Conservation (phyloP, 176 grass and related monocot species). For the Hordeum vulgare region DNA sequence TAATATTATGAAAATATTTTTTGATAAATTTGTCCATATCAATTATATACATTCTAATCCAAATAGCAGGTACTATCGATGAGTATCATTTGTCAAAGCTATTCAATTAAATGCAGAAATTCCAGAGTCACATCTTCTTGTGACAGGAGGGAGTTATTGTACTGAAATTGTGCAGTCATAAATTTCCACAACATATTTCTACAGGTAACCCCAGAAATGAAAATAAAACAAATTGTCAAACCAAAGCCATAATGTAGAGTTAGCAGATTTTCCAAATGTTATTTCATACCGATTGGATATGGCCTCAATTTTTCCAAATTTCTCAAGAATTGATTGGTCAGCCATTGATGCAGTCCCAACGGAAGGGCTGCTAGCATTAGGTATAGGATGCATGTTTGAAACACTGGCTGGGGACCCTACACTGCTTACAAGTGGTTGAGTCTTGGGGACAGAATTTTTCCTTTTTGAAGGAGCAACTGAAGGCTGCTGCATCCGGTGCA, state of each 20-base stretch:
- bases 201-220: background rate
- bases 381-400: conserved; percentile 62
- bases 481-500: conserved; percentile 74
- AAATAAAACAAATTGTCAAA: background rate
- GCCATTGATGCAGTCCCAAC: conserved; percentile 61
- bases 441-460: conserved; percentile 65
- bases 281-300: conserved; percentile 53
- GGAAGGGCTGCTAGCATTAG: conserved; percentile 82
- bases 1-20: background rate
- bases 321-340: conserved; percentile 80
- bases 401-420: conserved; percentile 97
- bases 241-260: background rate
- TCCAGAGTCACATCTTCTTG: background rate
- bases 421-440: conserved; percentile 50
- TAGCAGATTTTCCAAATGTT: conserved; percentile 14
- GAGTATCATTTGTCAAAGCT: background rate
- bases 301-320: conserved; percentile 74
- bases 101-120: background rate
- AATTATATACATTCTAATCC: background rate
- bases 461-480: conserved; percentile 51
- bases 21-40: background rate
- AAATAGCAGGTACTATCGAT: background rate
- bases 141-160: background rate
- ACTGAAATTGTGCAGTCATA: background rate
- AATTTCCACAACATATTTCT: conserved; percentile 9